Evolutionary conservation across 768 basidiomycete genomes (phyloP), one percentile per base, ranked within the genome.

Genomic region (Candolleomyces efflorescens): DNA sequence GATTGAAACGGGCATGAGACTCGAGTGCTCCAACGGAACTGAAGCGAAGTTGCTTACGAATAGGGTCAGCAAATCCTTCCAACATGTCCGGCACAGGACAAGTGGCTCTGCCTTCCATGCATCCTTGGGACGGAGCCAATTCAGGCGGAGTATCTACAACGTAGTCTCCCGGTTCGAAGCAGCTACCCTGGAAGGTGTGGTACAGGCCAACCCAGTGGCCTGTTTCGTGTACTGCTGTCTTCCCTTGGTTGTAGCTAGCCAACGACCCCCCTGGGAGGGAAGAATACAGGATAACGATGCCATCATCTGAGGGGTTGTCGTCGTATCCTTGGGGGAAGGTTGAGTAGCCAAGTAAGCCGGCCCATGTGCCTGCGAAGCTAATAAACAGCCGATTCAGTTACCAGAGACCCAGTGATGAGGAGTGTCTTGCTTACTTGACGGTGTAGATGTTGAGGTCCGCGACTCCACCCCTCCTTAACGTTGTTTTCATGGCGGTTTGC

Each of bases 181-280:
- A 77, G 39, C 73, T 73, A 22, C 74, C 74, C 66, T 78, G 68
- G 69, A 75, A 74, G 18, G 76, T 77, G 63, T 78, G 78, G 66
- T 76, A 79, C 3, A 79, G 66, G 11, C 78, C 78, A 54, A 75
- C 65, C 78, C 78, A 81, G 64, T 80, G 78, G 1, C 79, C 75
- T 12, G 71, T 73, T 63, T 80, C 78, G 63, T 81, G 79, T 1
- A 71, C 73, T 23, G 75, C 59, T 2, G 78, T 81, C 63, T 71
- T 60, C 2, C 65, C 68, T 23, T 57, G 61, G 65, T 79, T 69
- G 68, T 72, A 78, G 61, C 65, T 62, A 1, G 60, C 39, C 6
- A 67, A 64, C 27, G 62, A 63, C 7, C 76, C 79, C 9, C 73
- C 66, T 4, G 72, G 72, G n/a, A 72, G 54, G 17, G 68, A 66